Conservation (phyloP, 345 rosid genomes). For the Draba incana region DNA sequence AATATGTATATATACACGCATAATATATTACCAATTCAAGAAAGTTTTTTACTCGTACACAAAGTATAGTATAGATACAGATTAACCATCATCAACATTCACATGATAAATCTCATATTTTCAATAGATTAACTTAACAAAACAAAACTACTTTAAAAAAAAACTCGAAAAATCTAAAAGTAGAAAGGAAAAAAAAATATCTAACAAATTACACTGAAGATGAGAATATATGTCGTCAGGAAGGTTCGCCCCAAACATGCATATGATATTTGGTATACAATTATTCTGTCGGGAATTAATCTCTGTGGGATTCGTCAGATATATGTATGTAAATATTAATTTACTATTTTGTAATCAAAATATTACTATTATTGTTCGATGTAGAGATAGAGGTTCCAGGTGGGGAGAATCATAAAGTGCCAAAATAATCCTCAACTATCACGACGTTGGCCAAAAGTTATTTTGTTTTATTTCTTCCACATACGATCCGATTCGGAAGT, state of each 20-base stretch:
- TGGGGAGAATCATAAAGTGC: conserved; percentile 40
- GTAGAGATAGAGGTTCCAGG: conserved; percentile 26
- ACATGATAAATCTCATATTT: conserved; percentile 11
- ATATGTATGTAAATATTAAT: conserved; percentile 16
- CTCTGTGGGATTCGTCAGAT: conserved; percentile 16
- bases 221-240: conserved; percentile 26
- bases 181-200: background rate
- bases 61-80: background rate
- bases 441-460: conserved; percentile 44
- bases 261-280: background rate
- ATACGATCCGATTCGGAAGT: conserved; percentile 42
- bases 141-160: background rate
- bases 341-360: background rate
- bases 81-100: background rate
- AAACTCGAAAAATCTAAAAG: background rate
- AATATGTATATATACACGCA: conserved; percentile 2
- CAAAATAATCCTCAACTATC: conserved; percentile 25
- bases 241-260: conserved; percentile 24
- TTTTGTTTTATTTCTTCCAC: conserved; percentile 39
- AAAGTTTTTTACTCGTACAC: background rate
- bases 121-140: conserved; percentile 7
- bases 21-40: conserved; percentile 6
- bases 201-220: conserved; percentile 14
- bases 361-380: conserved; percentile 20
- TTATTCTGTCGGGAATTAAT: conserved; percentile 35